A percentile compares a stretch with the other conserved stretches of the same genome.
phyloP scores from a whole-genome alignment of 352 stramenopile genomes.

The Thalassiosira ordinaria region DNA sequence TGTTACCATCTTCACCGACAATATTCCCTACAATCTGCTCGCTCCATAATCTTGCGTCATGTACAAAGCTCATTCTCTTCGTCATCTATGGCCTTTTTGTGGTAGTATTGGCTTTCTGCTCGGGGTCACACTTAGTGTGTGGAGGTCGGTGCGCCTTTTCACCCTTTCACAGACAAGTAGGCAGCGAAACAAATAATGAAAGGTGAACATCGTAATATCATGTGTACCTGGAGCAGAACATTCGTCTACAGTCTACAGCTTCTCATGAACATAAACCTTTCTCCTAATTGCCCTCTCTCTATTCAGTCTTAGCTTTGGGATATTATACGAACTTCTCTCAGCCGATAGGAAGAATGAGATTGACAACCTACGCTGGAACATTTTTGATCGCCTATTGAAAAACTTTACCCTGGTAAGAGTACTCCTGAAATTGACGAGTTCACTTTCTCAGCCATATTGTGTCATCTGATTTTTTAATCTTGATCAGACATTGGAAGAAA shows the following conservation, averaged over 20 bases:
- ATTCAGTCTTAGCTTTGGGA: not conserved
- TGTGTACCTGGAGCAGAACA: too few relatives aligned
- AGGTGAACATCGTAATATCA: too few relatives aligned
- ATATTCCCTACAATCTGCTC: too few relatives aligned
- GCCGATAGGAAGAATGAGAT: conserved; percentile 1
- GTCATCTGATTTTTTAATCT: conserved; percentile 12
- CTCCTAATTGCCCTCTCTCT: not conserved
- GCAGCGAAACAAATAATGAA: not conserved
- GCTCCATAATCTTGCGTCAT: too few relatives aligned
- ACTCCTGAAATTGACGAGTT: not conserved
- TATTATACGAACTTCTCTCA: conserved; percentile 9
- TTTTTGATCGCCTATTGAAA: not conserved
- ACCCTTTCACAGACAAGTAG: not conserved
- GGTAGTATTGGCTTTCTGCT: not conserved
- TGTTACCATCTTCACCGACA: too few relatives aligned
- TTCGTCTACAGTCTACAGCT: conserved; percentile 1
- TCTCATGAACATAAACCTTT: not conserved
- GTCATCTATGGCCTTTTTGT: not conserved
- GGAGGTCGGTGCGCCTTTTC: not conserved
- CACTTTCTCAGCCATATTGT: conserved; percentile 5
- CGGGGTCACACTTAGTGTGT: not conserved
- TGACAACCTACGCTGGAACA: not conserved
- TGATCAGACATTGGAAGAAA: conserved; percentile 46
- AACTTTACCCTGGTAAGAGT: conserved; percentile 3
- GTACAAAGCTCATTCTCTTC: not conserved